Conservation (phyloP, 139 green algal species). For the Yamagishiella unicocca region DNA sequence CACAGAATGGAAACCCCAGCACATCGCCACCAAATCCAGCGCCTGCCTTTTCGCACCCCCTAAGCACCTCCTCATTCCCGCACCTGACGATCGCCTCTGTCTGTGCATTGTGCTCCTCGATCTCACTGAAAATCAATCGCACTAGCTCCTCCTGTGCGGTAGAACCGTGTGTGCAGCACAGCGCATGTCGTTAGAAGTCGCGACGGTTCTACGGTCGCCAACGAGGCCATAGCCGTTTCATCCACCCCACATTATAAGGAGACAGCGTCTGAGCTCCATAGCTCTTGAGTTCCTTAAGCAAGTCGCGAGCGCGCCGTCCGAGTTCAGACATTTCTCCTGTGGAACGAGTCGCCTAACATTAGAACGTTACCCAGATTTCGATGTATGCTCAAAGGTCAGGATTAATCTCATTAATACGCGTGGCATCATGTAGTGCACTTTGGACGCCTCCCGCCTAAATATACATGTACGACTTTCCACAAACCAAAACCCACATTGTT, state of each 20-base stretch:
- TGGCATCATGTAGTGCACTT: too few relatives aligned
- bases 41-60: not conserved
- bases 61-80: not conserved
- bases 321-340: constrained; percentile 42
- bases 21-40: not conserved
- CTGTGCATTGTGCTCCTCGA: constrained; percentile 47
- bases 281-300: constrained; percentile 52
- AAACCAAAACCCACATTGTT: too few relatives aligned
- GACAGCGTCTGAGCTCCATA: constrained; percentile 15
- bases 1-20: not conserved
- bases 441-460: too few relatives aligned
- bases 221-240: not conserved
- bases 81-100: constrained; percentile 48
- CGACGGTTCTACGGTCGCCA: not conserved
- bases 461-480: too few relatives aligned
- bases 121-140: constrained; percentile 47
- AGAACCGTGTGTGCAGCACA: not conserved
- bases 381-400: too few relatives aligned
- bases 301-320: constrained; percentile 17
- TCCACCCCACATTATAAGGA: constrained; percentile 44
- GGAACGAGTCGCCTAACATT: too few relatives aligned
- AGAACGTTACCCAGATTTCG: too few relatives aligned
- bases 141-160: constrained; percentile 52
- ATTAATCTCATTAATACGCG: too few relatives aligned
- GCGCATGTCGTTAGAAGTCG: not conserved